A percentile compares a stretch with the other conserved stretches of the same genome.
These are phyloP conservation scores for Quercus robur DNA, from an alignment of 306 rosid species.

Conservation along the genomic window DNA sequence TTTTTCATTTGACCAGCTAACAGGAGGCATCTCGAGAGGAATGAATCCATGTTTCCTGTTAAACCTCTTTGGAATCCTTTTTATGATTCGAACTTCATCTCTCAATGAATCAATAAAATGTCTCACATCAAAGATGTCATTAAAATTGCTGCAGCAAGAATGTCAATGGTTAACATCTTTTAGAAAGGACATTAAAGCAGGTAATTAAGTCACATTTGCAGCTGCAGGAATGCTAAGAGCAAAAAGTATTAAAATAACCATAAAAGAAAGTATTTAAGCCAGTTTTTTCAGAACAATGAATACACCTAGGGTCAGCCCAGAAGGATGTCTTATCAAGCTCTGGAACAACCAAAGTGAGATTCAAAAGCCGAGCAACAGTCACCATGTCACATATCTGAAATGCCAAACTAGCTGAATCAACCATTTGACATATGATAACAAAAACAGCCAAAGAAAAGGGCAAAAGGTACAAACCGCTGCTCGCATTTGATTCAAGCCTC, in stretches of 20 bases:
- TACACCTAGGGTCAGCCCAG: slow-evolving; percentile 97
- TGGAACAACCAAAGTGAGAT: slow-evolving; percentile 93
- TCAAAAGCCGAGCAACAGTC: slow-evolving; percentile 86
- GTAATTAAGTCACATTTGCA: slow-evolving; percentile 31
- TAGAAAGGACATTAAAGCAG: slow-evolving; percentile 15
- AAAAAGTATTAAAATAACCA: slow-evolving; percentile 18
- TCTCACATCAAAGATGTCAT: slow-evolving; percentile 85
- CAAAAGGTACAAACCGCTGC: slow-evolving; percentile 76
- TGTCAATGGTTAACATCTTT: slow-evolving; percentile 29
- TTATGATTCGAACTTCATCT: slow-evolving; percentile 88
- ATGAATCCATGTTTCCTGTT: slow-evolving; percentile 55
- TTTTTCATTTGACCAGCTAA: slow-evolving; percentile 93
- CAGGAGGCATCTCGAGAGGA: slow-evolving; percentile 77
- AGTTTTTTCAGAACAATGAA: slow-evolving; percentile 22
- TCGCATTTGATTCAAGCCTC: slow-evolving; percentile 99
- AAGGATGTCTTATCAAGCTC: slow-evolving; percentile 96
- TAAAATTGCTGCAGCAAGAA: slow-evolving; percentile 74
- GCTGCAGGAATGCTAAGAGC: slow-evolving; percentile 37
- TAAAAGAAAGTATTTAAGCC: slow-evolving; percentile 5
- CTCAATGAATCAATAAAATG: slow-evolving; percentile 87
- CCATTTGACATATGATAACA: slow-evolving; percentile 10
- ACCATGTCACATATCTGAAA: slow-evolving; percentile 99
- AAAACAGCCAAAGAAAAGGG: slow-evolving; percentile 9
- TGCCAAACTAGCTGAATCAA: slow-evolving; percentile 27
- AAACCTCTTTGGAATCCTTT: slow-evolving; percentile 81